phyloP scores from a whole-genome alignment of 495 filamentous ascomycete genomes.

The Penicillium canescens region DNA sequence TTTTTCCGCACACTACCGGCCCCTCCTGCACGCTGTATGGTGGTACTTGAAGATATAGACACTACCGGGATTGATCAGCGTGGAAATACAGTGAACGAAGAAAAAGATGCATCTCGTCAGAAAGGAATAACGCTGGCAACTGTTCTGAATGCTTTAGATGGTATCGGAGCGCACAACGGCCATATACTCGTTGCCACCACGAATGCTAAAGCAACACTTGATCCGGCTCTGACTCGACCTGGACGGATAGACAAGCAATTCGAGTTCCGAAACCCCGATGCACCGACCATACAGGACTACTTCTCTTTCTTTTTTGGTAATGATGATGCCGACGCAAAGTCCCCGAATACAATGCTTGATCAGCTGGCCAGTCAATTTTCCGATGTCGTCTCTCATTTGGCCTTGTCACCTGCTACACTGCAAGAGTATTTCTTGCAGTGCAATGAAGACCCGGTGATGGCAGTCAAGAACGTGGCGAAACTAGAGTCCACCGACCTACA shows the following conservation, averaged over 20 bases:
- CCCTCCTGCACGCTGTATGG: background rate
- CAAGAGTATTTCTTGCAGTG: too few relatives aligned
- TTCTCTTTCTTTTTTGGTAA: background rate
- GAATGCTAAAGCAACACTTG: background rate
- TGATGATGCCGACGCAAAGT: background rate
- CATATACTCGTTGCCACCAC: conserved; percentile 5
- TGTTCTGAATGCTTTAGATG: conserved; percentile 5
- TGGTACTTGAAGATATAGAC: conserved; percentile 6
- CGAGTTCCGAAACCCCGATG: background rate
- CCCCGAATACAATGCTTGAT: background rate
- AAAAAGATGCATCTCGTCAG: too few relatives aligned
- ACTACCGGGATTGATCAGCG: background rate
- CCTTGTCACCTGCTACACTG: background rate
- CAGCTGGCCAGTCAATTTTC: background rate
- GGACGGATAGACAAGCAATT: conserved; percentile 5
- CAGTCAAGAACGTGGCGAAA: too few relatives aligned
- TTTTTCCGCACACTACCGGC: background rate
- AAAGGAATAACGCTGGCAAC: background rate
- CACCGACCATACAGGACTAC: background rate
- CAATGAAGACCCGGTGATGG: too few relatives aligned
- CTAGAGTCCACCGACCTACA: too few relatives aligned
- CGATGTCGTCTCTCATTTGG: background rate
- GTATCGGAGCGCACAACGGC: background rate
- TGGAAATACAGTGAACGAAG: too few relatives aligned
- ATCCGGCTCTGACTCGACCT: conserved; percentile 4